Evolutionary conservation across 2,329 filamentous ascomycete species (phyloP), one percentile per base, ranked within the genome.

Genomic region (Aspergillus proliferans): DNA sequence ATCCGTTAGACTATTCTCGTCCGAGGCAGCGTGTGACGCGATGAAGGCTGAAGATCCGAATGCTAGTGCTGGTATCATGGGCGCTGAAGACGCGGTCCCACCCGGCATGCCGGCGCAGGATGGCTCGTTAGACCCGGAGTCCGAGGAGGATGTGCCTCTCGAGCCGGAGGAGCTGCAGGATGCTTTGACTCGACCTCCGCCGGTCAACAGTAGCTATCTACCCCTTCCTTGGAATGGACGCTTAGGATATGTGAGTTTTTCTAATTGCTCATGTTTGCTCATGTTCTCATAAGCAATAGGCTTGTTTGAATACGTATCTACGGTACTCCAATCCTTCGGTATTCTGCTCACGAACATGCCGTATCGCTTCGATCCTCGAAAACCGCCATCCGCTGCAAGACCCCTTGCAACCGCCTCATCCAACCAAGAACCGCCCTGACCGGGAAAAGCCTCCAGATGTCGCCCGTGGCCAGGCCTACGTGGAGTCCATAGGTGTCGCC

Each of bases 231-330:
- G 91, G 91, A 89, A 85, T 70, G 92, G 92, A 1, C 80, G 91
- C 24, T 66, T 96, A 52, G 91, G 91, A 50, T 96, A 95, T 78
- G 89, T 92, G 68, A 73, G 84, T 70, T 33, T 6, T n/a, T n/a
- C 22, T 18, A 26, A 15, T 51, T 40, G 34, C 12, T 21, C 30
- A 15, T 40, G 4, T 44, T 21, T 46, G 14, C 15, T 36, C 14
- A 38, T 42, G 18, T 44, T 41, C 41, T 54, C 6, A 57, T 48
- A 18, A 19, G 12, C 45, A 33, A 48, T 38, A 84, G 87, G 90
- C 92, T 9, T 96, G 91, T 63, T 73, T 97, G 14, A 95, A 95
- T 64, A 97, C 92, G 0, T 96, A 96, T 66, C 77, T 97, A 2
- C 85, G 92, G 41, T 79, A 81, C 46, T 83, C 87, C 1, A 92